Evolutionary conservation across 148 eudicot genomes (phyloP), one percentile per base, ranked within the genome.

Genomic region (Drosera capensis): DNA sequence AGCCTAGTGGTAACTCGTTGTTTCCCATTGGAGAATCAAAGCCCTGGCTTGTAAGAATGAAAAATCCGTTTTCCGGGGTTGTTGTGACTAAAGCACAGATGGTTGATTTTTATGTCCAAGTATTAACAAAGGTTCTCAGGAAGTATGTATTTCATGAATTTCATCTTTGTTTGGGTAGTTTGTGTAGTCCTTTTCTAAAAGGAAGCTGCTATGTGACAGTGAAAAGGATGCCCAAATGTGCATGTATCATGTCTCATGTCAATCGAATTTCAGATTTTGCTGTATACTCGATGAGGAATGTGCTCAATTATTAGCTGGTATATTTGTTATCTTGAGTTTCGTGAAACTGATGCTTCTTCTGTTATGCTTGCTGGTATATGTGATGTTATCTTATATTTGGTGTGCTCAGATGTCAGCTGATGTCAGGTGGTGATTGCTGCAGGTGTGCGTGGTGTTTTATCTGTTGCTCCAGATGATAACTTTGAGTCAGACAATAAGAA

Each of bases 211-310:
- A 13, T 52, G 37, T 53, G 34, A 25, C 68, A 90, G 97, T 47
- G 78, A 80, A 54, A 68, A 58, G 55, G 84, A 84, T 61, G 87
- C 95, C 13, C 97, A 88, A 51, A 84, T 78, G 93, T 88, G 95
- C 31, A 59, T 80, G 20, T 88, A 88, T 56, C 79, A 80, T 46
- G 44, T 75, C 38, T 80, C 84, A 6, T 68, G 79, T 71, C 62
- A 77, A 54, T 71, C 81, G 34, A 62, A 73, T 56, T 71, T 64
- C 55, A 92, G 95, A 34, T 84, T 88, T 57, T 80, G 97, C 63
- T 88, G 95, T 56, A 71, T 70, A 40, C 70, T 84, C 25, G 84
- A 84, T 49, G 82, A 78, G 41, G 76, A 70, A 38, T 78, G 72
- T 55, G 93, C 85, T 29, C 57, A 25, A 39, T 76, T 77, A 48